Evolutionary conservation across 2,329 filamentous ascomycete genomes (phyloP).

Genomic region (Aspergillus pseudotamarii): DNA sequence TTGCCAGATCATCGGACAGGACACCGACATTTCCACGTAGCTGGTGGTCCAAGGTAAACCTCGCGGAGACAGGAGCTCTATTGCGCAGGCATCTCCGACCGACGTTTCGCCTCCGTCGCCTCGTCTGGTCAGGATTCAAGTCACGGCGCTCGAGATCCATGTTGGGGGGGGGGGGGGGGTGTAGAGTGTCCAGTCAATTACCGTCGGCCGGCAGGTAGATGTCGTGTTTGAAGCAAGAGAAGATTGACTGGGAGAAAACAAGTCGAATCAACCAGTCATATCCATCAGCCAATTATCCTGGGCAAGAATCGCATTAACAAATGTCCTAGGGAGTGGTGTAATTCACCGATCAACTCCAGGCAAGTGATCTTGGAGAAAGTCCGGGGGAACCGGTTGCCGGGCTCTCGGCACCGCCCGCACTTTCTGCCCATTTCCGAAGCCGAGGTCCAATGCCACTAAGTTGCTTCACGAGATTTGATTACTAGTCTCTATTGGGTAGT

Average conservation of each 20-base stretch:
- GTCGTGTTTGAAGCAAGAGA: conserved; percentile 13
- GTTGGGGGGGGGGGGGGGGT: conserved; percentile 23
- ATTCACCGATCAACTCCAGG: conserved; percentile 8
- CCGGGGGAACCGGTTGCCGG: conserved; percentile 30
- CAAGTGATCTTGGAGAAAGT: conserved; percentile 27
- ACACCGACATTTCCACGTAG: conserved; percentile 83
- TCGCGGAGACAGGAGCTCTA: conserved; percentile 75
- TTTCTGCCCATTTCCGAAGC: conserved; percentile 38
- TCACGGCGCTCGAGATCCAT: conserved; percentile 49
- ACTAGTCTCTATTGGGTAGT: conserved; percentile 4
- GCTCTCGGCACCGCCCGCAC: conserved; percentile 34
- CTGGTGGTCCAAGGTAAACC: conserved; percentile 81
- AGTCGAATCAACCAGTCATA: conserved; percentile 11
- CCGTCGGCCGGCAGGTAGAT: conserved; percentile 21
- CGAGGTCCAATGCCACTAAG: conserved; percentile 37
- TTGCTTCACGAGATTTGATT: conserved; percentile 20
- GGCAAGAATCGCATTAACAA: background rate
- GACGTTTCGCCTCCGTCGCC: conserved; percentile 54
- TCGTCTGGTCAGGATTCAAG: conserved; percentile 49
- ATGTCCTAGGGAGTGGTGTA: background rate
- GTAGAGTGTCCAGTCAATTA: conserved; percentile 20
- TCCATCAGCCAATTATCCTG: background rate
- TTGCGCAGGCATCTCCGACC: conserved; percentile 52
- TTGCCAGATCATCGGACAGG: conserved; percentile 82
- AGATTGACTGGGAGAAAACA: conserved; percentile 2